Evolutionary conservation across 2,329 filamentous ascomycete genomes (phyloP).

Genomic region (Cytospora schulzeri): DNA sequence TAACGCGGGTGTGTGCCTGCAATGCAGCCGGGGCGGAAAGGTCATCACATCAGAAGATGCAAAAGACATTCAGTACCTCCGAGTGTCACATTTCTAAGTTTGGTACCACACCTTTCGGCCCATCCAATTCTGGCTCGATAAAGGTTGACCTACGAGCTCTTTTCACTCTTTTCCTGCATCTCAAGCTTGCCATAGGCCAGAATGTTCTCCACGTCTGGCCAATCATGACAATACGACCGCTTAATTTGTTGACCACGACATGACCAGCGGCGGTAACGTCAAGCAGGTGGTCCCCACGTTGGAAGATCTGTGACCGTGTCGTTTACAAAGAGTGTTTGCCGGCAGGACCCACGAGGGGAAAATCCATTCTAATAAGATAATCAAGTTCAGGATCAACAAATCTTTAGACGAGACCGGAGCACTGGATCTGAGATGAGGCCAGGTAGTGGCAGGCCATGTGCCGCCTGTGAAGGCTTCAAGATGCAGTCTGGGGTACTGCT

Average conservation of each 20-base stretch:
- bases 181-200: slow-evolving; percentile 15
- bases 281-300: not conserved
- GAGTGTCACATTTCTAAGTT: slow-evolving; percentile 18
- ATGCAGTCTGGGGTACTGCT: slow-evolving; percentile 7
- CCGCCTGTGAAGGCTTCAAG: not conserved
- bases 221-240: slow-evolving; percentile 11
- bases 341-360: not conserved
- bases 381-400: not conserved
- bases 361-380: not conserved
- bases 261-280: slow-evolving; percentile 6
- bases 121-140: slow-evolving; percentile 16
- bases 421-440: slow-evolving; percentile 2
- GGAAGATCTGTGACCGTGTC: not conserved
- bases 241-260: slow-evolving; percentile 13
- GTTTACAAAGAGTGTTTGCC: not conserved
- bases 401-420: not conserved
- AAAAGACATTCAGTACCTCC: slow-evolving; percentile 3
- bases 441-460: not conserved
- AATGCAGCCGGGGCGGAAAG: slow-evolving; percentile 25
- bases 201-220: slow-evolving; percentile 7
- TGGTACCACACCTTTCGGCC: slow-evolving; percentile 17
- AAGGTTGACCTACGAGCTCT: slow-evolving; percentile 13
- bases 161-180: slow-evolving; percentile 12
- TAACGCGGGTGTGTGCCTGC: slow-evolving; percentile 27
- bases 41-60: slow-evolving; percentile 21